Percentiles rank a stretch among this genome's conserved stretches.
phyloP scores from a whole-genome alignment of 2,329 filamentous ascomycete species.

The Cladosporium halotolerans region DNA sequence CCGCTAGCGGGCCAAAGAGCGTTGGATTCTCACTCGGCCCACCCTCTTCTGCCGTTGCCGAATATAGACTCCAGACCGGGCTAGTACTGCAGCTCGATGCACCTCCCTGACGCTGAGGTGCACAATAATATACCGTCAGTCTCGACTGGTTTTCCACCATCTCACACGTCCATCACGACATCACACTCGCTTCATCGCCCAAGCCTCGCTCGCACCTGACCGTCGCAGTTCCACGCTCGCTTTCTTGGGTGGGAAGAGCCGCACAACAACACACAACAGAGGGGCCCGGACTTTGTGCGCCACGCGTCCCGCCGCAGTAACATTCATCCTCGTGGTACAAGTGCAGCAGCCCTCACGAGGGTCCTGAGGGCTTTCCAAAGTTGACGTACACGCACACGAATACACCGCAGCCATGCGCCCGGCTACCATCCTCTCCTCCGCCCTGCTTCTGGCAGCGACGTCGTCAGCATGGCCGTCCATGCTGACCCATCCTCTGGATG shows the following conservation, averaged over 20 bases:
- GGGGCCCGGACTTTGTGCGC: background rate
- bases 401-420: constrained; percentile 28
- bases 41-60: background rate
- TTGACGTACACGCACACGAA: background rate
- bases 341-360: background rate
- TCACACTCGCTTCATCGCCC: constrained; percentile 1
- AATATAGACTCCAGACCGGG: constrained; percentile 2
- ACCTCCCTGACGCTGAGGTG: background rate
- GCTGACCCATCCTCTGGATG: constrained; percentile 21
- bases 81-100: background rate
- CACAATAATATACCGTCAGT: background rate
- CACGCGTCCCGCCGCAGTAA: constrained; percentile 6
- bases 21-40: background rate
- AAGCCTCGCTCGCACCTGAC: background rate
- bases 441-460: constrained; percentile 27
- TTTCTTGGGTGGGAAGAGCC: background rate
- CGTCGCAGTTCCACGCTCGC: background rate
- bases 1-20: background rate
- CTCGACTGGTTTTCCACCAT: background rate
- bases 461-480: constrained; percentile 25
- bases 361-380: background rate
- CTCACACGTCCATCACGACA: constrained; percentile 3
- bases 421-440: constrained; percentile 25
- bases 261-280: background rate
- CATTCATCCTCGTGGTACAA: background rate